These are phyloP conservation scores for Rubroboletus pulcherrimus DNA, from an alignment of 768 basidiomycete species.

Conservation along the genomic window DNA sequence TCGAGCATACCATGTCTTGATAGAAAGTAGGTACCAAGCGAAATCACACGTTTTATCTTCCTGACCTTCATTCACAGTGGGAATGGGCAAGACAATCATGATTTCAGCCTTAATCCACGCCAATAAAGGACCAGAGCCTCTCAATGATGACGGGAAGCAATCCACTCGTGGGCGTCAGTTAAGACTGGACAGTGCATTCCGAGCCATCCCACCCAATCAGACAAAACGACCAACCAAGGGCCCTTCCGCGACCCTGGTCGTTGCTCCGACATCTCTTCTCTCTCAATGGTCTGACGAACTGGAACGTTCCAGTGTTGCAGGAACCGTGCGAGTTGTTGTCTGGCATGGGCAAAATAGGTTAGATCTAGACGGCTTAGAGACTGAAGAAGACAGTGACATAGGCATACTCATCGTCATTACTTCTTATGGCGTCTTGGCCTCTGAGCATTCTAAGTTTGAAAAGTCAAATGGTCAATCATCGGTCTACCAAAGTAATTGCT, in stretches of 20 bases:
- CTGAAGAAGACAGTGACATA: slow-evolving; percentile 47
- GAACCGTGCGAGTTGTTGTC: slow-evolving; percentile 60
- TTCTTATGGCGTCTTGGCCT: slow-evolving; percentile 87
- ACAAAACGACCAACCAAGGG: slow-evolving; percentile 24
- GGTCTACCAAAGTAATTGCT: slow-evolving; percentile 63
- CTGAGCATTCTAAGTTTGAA: slow-evolving; percentile 74
- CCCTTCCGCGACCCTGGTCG: slow-evolving; percentile 74
- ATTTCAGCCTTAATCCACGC: slow-evolving; percentile 85
- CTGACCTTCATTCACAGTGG: slow-evolving; percentile 51
- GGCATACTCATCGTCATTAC: slow-evolving; percentile 81
- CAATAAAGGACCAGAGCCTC: slow-evolving; percentile 49
- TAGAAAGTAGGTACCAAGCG: slow-evolving; percentile 46
- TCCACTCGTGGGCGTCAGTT: slow-evolving; percentile 50
- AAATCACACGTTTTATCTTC: slow-evolving; percentile 1
- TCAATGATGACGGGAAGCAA: slow-evolving; percentile 26
- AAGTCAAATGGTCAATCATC: slow-evolving; percentile 51
- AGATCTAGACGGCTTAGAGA: slow-evolving; percentile 62
- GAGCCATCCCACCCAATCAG: slow-evolving; percentile 38
- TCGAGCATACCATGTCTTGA: neutral
- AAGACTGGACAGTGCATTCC: slow-evolving; percentile 62
- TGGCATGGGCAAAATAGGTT: slow-evolving; percentile 88
- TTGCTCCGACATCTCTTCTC: slow-evolving; percentile 88
- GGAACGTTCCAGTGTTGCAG: slow-evolving; percentile 73
- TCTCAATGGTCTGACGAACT: slow-evolving; percentile 94
- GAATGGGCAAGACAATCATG: slow-evolving; percentile 97